phyloP scores from a whole-genome alignment of 371 early-diverging fungal species.

The Mortierella sp. region DNA sequence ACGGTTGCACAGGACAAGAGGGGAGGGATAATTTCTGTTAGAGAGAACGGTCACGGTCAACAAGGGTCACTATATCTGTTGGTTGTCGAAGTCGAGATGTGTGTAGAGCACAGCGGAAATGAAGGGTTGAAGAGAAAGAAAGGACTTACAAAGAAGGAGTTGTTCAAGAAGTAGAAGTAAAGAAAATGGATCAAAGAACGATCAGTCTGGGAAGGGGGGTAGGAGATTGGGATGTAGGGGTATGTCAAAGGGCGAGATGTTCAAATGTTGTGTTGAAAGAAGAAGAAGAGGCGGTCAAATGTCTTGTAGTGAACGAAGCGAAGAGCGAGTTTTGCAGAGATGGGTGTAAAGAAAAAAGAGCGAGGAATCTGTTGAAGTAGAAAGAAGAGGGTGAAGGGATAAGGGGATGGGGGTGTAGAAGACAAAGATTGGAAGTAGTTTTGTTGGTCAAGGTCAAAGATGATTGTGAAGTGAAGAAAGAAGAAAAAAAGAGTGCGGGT shows the following conservation, averaged over 20 bases:
- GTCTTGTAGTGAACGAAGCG: background rate
- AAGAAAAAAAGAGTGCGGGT: background rate
- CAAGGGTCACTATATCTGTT: background rate
- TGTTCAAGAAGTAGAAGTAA: background rate
- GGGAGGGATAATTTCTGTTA: background rate
- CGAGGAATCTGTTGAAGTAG: background rate
- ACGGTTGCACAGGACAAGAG: background rate
- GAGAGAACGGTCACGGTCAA: slow-evolving; percentile 5
- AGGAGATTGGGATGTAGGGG: background rate
- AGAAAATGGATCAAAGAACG: slow-evolving; percentile 3
- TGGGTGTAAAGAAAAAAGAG: background rate
- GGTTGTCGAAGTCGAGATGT: background rate
- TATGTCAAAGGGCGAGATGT: background rate
- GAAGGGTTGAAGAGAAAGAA: background rate
- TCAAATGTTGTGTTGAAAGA: background rate
- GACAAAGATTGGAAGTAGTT: background rate
- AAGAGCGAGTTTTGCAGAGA: background rate
- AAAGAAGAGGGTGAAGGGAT: background rate
- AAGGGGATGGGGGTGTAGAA: background rate
- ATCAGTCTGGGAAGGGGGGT: slow-evolving; percentile 6
- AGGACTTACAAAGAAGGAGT: background rate
- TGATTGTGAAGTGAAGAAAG: background rate
- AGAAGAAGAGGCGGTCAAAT: background rate
- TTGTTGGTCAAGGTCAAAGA: background rate
- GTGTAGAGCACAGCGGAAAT: background rate